Evolutionary conservation across 305 asterid species (phyloP), one percentile per base, ranked within the genome.

Genomic region (Petunia hybrid): DNA sequence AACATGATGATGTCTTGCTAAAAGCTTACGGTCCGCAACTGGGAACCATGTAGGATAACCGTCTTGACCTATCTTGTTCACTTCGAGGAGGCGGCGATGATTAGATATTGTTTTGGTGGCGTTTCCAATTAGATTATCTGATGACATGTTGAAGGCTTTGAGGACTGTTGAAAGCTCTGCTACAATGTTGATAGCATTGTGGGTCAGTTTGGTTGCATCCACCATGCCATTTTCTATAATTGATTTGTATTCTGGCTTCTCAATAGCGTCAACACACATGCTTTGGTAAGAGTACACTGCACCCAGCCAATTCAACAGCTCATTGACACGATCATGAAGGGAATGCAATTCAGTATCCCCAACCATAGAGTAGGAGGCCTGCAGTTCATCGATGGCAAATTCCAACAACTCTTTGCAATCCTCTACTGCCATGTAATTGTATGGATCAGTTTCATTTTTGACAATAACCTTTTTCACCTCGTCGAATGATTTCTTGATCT

Each of bases 111-210:
- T 9, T 14, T 35, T 8, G 71, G 71, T 6, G n/a, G 43, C 4
- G 8, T 9, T 1, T 22, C 31, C 31, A 22, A 22, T 22, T 22
- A 22, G 31, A 40, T 10, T 62, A 6, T 62, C 13, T 22, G 31
- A 22, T 4, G 76, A 74, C 48, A 84, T n/a, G 73, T 80, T 69
- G 89, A 89, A 91, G 12, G 87, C 68, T 85, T 86, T 86, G 55
- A 94, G 55, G 36, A 90, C 75, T 46, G 85, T 48, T 1, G 89
- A 55, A 4, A 90, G 75, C 76, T 88, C 84, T 2, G 93, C 91
- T 4, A 94, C 65, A 45, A 94, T 86, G 83, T 88, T 85, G 81
- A 92, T 89, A 4, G 97, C 97, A 67, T 94, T 94, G 74, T 91
- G 86, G 2, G 97, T 87, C 56, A 91, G 89, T 76, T 93, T 93